These are phyloP conservation scores for Botryotinia convoluta DNA, from an alignment of 2,329 filamentous ascomycete species.

Conservation along the genomic window DNA sequence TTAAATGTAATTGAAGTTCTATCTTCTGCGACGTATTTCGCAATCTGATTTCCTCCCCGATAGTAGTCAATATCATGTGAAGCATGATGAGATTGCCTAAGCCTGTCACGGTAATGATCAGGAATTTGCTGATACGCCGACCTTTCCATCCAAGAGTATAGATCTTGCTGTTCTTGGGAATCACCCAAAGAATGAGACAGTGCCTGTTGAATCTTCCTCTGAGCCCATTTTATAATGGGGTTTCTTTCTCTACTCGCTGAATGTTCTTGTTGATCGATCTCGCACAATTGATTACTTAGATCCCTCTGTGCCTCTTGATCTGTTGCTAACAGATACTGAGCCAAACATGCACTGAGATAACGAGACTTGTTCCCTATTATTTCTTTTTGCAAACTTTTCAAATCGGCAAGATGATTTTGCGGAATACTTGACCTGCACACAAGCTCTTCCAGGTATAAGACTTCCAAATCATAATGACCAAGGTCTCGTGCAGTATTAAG, in stretches of 20 bases:
- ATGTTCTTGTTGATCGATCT: not conserved
- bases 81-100: not conserved
- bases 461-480: not conserved
- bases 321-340: not conserved
- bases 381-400: not conserved
- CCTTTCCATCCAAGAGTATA: not conserved
- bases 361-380: not conserved
- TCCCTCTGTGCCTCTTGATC: not conserved
- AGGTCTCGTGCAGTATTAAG: not conserved
- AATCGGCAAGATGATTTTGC: not conserved
- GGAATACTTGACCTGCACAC: not conserved
- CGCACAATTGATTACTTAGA: not conserved
- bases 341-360: not conserved
- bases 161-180: not conserved
- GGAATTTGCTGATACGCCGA: not conserved
- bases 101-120: not conserved
- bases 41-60: not conserved
- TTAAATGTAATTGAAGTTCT: not conserved
- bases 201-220: constrained; percentile 1
- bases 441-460: not conserved
- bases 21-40: not conserved
- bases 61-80: not conserved
- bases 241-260: not conserved
- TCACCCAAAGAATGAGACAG: not conserved
- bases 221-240: not conserved